Evolutionary conservation across 805 yeast genomes (phyloP).

Genomic region (Metschnikowia rubicola): DNA sequence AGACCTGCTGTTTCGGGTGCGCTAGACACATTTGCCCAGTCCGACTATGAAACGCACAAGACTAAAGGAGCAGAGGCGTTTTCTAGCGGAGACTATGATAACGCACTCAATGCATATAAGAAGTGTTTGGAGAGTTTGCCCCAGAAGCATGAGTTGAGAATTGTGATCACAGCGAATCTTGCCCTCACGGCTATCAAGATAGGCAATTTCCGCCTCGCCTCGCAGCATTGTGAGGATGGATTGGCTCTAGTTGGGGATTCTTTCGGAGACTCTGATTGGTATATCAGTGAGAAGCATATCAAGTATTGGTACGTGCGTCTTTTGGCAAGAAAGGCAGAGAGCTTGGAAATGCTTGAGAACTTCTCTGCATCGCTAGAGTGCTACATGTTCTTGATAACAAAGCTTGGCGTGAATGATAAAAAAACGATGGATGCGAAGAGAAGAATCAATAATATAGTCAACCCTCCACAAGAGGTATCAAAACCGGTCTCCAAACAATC

Average conservation of each 20-base stretch:
- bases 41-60: slow-evolving; percentile 47
- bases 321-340: slow-evolving; percentile 70
- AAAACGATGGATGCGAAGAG: slow-evolving; percentile 75
- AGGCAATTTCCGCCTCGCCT: slow-evolving; percentile 63
- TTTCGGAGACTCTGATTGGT: slow-evolving; percentile 27
- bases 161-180: slow-evolving; percentile 73
- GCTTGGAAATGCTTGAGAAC: slow-evolving; percentile 74
- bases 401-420: slow-evolving; percentile 59
- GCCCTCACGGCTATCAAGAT: slow-evolving; percentile 60
- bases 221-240: slow-evolving; percentile 47
- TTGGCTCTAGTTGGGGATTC: slow-evolving; percentile 30
- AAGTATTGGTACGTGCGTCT: slow-evolving; percentile 75
- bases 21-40: slow-evolving; percentile 38
- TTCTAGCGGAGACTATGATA: slow-evolving; percentile 76
- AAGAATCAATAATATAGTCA: slow-evolving; percentile 64
- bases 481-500: slow-evolving; percentile 13
- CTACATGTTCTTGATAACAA: slow-evolving; percentile 61
- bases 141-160: slow-evolving; percentile 55
- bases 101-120: slow-evolving; percentile 60
- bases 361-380: slow-evolving; percentile 58
- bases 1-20: slow-evolving; percentile 18
- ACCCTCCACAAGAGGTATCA: slow-evolving; percentile 42
- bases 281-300: slow-evolving; percentile 48
- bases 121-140: slow-evolving; percentile 54
- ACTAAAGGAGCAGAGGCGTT: slow-evolving; percentile 60